phyloP scores from a whole-genome alignment of 176 grass and related monocot genomes.

The Oryza coarctata region DNA sequence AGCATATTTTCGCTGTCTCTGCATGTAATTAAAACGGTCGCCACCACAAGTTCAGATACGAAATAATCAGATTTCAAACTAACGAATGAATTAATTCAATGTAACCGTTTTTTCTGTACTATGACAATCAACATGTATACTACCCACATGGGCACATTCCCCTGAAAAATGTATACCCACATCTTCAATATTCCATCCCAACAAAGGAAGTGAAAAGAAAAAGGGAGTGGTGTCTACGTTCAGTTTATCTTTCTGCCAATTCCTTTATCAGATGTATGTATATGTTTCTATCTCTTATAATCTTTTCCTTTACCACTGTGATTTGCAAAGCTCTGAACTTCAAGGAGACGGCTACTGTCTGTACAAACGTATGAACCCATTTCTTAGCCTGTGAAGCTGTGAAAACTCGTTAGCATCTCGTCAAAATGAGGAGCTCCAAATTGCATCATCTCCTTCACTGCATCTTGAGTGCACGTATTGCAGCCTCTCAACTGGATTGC shows the following conservation, averaged over 20 bases:
- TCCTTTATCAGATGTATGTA: neutral
- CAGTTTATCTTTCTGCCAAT: neutral
- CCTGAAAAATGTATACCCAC: neutral
- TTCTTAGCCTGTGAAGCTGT: constrained; percentile 1
- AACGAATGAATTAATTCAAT: constrained; percentile 49
- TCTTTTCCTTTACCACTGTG: neutral
- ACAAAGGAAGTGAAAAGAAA: neutral
- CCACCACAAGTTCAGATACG: neutral
- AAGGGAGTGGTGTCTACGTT: neutral
- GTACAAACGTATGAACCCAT: neutral
- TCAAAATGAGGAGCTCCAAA: constrained; percentile 79
- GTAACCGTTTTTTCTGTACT: constrained; percentile 26
- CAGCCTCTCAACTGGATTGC: constrained; percentile 83
- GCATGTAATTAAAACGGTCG: no score
- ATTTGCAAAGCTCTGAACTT: constrained; percentile 12
- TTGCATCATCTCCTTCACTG: constrained; percentile 76
- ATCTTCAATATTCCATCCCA: neutral
- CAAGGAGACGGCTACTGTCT: constrained; percentile 22
- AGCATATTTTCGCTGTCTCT: neutral
- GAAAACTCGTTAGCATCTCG: constrained; percentile 7
- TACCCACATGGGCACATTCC: neutral
- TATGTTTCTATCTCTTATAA: neutral
- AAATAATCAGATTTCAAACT: neutral
- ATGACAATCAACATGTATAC: constrained; percentile 23
- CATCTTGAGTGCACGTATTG: constrained; percentile 73